Evolutionary conservation across 1,284 basidiomycete genomes (phyloP).

Genomic region (Leccinum insolens): DNA sequence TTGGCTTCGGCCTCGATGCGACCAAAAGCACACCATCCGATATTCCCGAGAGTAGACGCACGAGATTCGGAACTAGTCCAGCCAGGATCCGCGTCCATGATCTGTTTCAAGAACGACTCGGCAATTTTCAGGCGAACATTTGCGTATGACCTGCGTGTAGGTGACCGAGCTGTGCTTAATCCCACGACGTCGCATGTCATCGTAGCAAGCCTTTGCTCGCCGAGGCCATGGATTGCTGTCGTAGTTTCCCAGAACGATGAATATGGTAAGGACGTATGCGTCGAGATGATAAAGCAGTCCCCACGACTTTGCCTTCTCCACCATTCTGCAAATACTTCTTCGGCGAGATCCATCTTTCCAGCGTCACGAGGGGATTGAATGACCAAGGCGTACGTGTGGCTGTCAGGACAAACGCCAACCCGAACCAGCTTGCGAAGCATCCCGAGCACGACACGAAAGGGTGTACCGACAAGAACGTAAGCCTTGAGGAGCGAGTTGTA

Average conservation of each 20-base stretch:
- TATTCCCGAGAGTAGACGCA: slow-evolving; percentile 45
- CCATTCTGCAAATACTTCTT: slow-evolving; percentile 74
- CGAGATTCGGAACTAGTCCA: slow-evolving; percentile 47
- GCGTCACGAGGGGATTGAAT: slow-evolving; percentile 87
- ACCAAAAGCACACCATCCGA: slow-evolving; percentile 37
- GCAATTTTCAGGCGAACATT: slow-evolving; percentile 52
- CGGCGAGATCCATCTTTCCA: slow-evolving; percentile 67
- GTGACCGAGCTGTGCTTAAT: slow-evolving; percentile 75
- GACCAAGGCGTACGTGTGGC: slow-evolving; percentile 73
- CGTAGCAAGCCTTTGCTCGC: slow-evolving; percentile 71
- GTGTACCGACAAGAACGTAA: slow-evolving; percentile 80
- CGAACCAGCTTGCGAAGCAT: slow-evolving; percentile 66
- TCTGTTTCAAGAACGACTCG: slow-evolving; percentile 60
- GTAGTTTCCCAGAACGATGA: slow-evolving; percentile 80
- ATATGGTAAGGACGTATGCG: slow-evolving; percentile 75
- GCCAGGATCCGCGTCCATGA: slow-evolving; percentile 42
- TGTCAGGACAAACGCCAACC: slow-evolving; percentile 58
- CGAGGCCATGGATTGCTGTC: slow-evolving; percentile 48
- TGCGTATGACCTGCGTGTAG: slow-evolving; percentile 72
- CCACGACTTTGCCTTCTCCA: slow-evolving; percentile 40
- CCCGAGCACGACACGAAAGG: slow-evolving; percentile 66
- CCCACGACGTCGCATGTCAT: slow-evolving; percentile 72
- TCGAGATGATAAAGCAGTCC: slow-evolving; percentile 49
- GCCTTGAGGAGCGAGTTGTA: slow-evolving; percentile 87
- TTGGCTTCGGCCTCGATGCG: slow-evolving; percentile 21